Evolutionary conservation across 768 basidiomycete species (phyloP).

Genomic region (Suillus sp.): DNA sequence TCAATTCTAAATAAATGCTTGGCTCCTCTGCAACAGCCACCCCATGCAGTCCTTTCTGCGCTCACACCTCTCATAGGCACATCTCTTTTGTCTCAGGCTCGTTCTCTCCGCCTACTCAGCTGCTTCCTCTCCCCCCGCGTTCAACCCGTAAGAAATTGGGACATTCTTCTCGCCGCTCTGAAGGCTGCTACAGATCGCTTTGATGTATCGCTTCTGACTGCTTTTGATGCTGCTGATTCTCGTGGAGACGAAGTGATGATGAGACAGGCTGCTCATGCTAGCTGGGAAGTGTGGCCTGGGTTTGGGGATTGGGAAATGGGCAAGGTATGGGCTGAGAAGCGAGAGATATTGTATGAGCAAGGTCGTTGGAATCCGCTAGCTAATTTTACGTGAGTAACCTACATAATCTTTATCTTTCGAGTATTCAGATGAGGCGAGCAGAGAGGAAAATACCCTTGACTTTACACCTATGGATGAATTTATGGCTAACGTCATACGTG

Average conservation of each 20-base stretch:
- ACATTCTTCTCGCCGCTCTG: slow-evolving; percentile 61
- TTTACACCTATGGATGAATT: slow-evolving; percentile 95
- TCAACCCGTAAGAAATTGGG: slow-evolving; percentile 73
- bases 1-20: slow-evolving; percentile 61
- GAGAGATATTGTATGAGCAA: slow-evolving; percentile 90
- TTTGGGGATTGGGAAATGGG: slow-evolving; percentile 84
- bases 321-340: slow-evolving; percentile 93
- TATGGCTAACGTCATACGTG: slow-evolving; percentile 65
- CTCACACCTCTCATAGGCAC: slow-evolving; percentile 31
- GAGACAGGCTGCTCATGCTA: slow-evolving; percentile 78
- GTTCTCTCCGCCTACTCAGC: slow-evolving; percentile 69
- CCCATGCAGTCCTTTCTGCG: slow-evolving; percentile 63
- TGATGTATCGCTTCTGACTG: slow-evolving; percentile 81
- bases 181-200: slow-evolving; percentile 85
- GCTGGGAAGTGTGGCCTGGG: slow-evolving; percentile 76
- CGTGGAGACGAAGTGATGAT: slow-evolving; percentile 72
- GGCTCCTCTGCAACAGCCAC: slow-evolving; percentile 56
- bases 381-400: slow-evolving; percentile 69
- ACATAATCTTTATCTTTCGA: not conserved
- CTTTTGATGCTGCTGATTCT: slow-evolving; percentile 86
- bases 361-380: slow-evolving; percentile 77
- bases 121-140: slow-evolving; percentile 71
- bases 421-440: slow-evolving; percentile 23
- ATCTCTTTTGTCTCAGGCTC: slow-evolving; percentile 59
- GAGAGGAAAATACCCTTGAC: slow-evolving; percentile 62